A percentile compares a stretch with the other conserved stretches of the same genome.
These are phyloP conservation scores for Mortierella sp. DNA, from an alignment of 371 early-diverging fungal genomes.

Conservation along the genomic window DNA sequence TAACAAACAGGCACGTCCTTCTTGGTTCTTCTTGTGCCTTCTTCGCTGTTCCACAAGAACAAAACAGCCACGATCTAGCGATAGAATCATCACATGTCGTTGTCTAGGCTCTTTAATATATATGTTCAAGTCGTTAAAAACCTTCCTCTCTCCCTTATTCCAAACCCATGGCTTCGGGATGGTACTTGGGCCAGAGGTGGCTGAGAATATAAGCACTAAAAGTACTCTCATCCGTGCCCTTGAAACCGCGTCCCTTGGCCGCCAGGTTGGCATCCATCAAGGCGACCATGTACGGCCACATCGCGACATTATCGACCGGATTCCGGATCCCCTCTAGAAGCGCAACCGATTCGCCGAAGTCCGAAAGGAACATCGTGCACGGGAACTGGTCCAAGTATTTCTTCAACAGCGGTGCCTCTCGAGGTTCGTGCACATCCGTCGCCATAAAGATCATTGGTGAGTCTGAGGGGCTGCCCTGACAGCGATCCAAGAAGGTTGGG, in stretches of 20 bases:
- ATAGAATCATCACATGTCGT: too few relatives aligned
- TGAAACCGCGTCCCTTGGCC: slow-evolving; percentile 66
- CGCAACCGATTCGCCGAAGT: slow-evolving; percentile 58
- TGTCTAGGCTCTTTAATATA: too few relatives aligned
- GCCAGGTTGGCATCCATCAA: slow-evolving; percentile 72
- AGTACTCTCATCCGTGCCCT: slow-evolving; percentile 69
- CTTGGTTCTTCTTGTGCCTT: too few relatives aligned
- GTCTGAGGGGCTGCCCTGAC: slow-evolving; percentile 24
- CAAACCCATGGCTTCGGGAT: slow-evolving; percentile 16
- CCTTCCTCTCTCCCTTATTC: not conserved
- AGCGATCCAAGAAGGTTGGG: slow-evolving; percentile 34
- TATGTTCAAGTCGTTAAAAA: too few relatives aligned
- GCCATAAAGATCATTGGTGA: slow-evolving; percentile 67
- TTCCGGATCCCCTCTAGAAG: slow-evolving; percentile 30
- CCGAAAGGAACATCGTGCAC: slow-evolving; percentile 66
- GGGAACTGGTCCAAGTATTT: slow-evolving; percentile 61
- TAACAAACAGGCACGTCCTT: not conserved
- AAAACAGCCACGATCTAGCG: too few relatives aligned
- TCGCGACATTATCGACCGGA: slow-evolving; percentile 35
- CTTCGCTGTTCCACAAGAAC: too few relatives aligned
- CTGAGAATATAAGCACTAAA: slow-evolving; percentile 70
- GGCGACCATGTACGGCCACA: slow-evolving; percentile 63
- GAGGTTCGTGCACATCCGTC: slow-evolving; percentile 67
- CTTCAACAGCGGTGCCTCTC: slow-evolving; percentile 48
- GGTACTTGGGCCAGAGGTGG: slow-evolving; percentile 65